phyloP scores from a whole-genome alignment of 2,329 filamentous ascomycete species.

The Epichloe brachyelytri region DNA sequence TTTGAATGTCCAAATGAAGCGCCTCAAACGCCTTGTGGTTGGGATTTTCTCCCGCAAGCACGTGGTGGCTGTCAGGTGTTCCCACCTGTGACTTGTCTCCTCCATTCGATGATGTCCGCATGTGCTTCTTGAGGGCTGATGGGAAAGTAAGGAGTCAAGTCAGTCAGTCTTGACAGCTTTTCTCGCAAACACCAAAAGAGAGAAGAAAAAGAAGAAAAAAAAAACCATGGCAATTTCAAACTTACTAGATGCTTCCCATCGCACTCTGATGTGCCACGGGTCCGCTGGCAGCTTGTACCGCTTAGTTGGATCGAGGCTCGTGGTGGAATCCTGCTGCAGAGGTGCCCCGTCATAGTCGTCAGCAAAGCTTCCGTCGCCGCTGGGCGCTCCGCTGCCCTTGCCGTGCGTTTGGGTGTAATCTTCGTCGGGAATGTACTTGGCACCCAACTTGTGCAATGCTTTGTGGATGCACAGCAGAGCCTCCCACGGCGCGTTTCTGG shows the following conservation, averaged over 20 bases:
- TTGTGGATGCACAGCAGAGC: constrained; percentile 93
- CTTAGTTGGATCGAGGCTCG: constrained; percentile 37
- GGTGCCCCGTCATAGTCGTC: constrained; percentile 24
- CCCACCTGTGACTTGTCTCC: constrained; percentile 9
- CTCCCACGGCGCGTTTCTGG: constrained; percentile 85
- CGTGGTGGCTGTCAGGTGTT: constrained; percentile 25
- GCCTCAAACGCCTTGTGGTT: constrained; percentile 57
- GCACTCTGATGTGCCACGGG: constrained; percentile 86
- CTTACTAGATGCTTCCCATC: constrained; percentile 75
- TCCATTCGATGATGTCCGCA: constrained; percentile 1
- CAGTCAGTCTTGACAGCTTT: not conserved
- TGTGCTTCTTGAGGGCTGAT: constrained; percentile 7
- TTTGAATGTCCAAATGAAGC: constrained; percentile 90
- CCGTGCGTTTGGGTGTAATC: constrained; percentile 38
- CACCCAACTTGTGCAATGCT: constrained; percentile 74
- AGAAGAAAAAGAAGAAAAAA: not conserved
- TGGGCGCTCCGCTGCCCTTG: constrained; percentile 23
- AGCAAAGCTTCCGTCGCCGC: constrained; percentile 28
- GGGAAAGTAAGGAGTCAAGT: not conserved
- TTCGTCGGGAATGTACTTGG: constrained; percentile 67
- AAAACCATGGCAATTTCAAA: constrained; percentile 15
- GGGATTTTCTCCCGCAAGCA: constrained; percentile 25
- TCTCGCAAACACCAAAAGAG: not conserved
- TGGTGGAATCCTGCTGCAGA: constrained; percentile 21
- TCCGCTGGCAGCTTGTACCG: constrained; percentile 83